Base-by-base conservation (phyloP, 1,139 yeast species). In the Kluyveromyces marxianus region DNA sequence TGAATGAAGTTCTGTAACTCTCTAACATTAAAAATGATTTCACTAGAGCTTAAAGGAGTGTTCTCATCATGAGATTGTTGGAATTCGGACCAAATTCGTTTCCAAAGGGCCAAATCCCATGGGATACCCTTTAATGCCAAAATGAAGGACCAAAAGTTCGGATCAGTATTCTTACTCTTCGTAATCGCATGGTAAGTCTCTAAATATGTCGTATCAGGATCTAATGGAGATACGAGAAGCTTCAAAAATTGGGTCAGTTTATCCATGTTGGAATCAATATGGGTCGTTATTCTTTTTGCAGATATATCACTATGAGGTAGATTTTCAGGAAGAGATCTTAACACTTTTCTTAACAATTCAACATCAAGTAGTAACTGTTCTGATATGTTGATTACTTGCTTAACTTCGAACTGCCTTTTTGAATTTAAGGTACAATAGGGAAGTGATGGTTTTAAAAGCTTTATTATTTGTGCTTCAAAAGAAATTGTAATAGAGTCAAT, bases 331-430 rank as follows among this genome's bases (percentile, higher is more conserved):
- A 61, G 44, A 2, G 52, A 40, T 25, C 51, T 48, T 24, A 88
- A 72, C 30, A 76, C 69, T 31, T 71, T 70, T 57, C 83, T 83
- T 55, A 92, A 64, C 7, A 76, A 72, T 37, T 81, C 79, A 3
- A 85, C 60, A 64, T 92, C 98, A 33, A 83, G 68, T 35, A 83
- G 68, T 59, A 92, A 72, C 61, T 90, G 97, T 60, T 90, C 96
- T 4, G 94, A 83, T 54, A 83, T 82, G 14, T 77, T 69, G 25
- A 82, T 81, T 34, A 90, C 74, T 1, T 95, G 95, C 49, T 76
- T 77, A 0, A 60, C 52, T 35, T 50, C 52, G 10, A 62, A 49
- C 28, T 47, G 50, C 31, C 63, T 52, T 5, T 48, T 48, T n/a
- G 46, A 49, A 25, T 43, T 52, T 10, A 50, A 35, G 3, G 51